Evolutionary conservation across 106 monocot genomes (phyloP).

Genomic region (Phalaenopsis equestris): DNA sequence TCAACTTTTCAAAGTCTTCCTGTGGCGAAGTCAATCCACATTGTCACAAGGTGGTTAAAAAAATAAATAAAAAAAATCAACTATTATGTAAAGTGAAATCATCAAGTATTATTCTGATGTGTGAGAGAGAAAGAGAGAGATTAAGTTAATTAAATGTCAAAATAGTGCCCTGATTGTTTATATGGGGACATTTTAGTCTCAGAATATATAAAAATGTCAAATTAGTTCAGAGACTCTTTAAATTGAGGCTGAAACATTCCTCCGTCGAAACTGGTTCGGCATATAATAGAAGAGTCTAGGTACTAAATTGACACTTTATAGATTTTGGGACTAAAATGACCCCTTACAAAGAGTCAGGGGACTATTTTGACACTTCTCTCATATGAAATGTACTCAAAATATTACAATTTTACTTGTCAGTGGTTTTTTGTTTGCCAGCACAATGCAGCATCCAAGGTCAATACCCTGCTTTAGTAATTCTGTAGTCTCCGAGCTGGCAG

Average conservation of each 20-base stretch:
- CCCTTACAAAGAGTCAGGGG: no score
- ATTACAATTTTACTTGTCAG: slow-evolving; percentile 72
- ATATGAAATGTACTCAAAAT: neutral
- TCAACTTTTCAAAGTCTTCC: slow-evolving; percentile 80
- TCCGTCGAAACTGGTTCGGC: no score
- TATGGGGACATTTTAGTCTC: no score
- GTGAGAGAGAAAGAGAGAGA: neutral
- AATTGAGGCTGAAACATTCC: no score
- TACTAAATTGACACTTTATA: no score
- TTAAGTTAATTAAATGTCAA: no score
- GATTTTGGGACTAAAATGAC: no score
- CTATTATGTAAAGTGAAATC: neutral
- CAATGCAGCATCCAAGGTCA: slow-evolving; percentile 57
- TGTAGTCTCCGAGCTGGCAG: slow-evolving; percentile 81
- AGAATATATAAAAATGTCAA: no score
- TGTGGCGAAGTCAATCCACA: slow-evolving; percentile 22
- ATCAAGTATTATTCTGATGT: neutral
- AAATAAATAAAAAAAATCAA: neutral
- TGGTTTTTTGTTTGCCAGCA: slow-evolving; percentile 98
- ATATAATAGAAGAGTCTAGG: no score
- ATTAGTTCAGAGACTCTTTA: no score
- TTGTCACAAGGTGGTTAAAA: slow-evolving; percentile 1
- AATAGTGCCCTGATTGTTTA: no score
- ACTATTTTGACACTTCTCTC: neutral
- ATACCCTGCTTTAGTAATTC: slow-evolving; percentile 43